Evolutionary conservation across 2,329 filamentous ascomycete species (phyloP).

Genomic region (Grosmannia huntii): DNA sequence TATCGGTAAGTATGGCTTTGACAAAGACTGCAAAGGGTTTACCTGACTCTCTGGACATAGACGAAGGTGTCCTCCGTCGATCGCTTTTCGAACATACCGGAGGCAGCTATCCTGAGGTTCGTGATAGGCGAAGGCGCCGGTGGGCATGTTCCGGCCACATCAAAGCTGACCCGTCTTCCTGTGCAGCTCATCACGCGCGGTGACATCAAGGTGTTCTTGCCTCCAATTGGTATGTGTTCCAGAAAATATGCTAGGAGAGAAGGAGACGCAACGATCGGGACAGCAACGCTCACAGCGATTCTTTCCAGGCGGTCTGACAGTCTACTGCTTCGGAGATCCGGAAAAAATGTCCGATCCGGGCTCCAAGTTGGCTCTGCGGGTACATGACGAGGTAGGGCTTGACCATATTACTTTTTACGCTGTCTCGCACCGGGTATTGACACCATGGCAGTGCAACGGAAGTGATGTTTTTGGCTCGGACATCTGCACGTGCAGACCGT

Average conservation of each 20-base stretch:
- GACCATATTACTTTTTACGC: neutral
- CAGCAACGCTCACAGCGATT: slow-evolving; percentile 2
- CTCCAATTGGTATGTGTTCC: slow-evolving; percentile 57
- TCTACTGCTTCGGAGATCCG: slow-evolving; percentile 94
- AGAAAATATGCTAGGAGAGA: neutral
- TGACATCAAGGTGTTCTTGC: slow-evolving; percentile 91
- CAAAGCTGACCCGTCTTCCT: slow-evolving; percentile 6
- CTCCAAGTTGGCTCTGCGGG: slow-evolving; percentile 66
- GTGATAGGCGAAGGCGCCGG: neutral
- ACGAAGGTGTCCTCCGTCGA: slow-evolving; percentile 75
- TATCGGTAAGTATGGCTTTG: slow-evolving; percentile 42
- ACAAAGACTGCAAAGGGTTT: neutral
- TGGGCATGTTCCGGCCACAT: neutral
- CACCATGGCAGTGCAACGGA: slow-evolving; percentile 58
- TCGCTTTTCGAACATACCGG: slow-evolving; percentile 92
- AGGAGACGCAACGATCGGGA: neutral
- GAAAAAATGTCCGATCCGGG: slow-evolving; percentile 86
- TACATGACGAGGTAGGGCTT: slow-evolving; percentile 51
- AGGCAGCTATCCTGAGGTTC: slow-evolving; percentile 79
- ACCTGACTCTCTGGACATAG: slow-evolving; percentile 27
- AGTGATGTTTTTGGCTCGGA: slow-evolving; percentile 96
- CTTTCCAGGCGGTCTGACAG: slow-evolving; percentile 62
- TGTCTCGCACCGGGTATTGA: neutral
- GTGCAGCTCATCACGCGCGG: slow-evolving; percentile 69
- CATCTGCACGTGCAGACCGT: slow-evolving; percentile 92